These are phyloP conservation scores for Globisporangium okanoganense DNA, from an alignment of 352 stramenopile species.

Conservation along the genomic window DNA sequence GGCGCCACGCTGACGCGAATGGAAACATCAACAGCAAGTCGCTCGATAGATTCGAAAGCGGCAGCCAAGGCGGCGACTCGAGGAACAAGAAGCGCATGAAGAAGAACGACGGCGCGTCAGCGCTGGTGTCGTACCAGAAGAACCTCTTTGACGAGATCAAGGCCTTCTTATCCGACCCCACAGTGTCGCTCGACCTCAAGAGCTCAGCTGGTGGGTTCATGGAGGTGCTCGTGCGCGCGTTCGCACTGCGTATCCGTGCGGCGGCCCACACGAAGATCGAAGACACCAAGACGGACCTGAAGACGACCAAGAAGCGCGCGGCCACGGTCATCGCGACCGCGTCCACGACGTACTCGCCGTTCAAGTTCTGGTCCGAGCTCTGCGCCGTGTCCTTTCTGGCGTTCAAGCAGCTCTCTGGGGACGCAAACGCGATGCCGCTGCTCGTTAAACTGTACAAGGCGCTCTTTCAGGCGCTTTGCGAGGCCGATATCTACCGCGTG, in stretches of 20 bases:
- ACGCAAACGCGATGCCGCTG: slow-evolving; percentile 20
- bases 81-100: slow-evolving; percentile 40
- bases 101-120: slow-evolving; percentile 26
- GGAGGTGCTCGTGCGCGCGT: slow-evolving; percentile 59
- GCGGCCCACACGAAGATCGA: slow-evolving; percentile 65
- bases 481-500: slow-evolving; percentile 77
- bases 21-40: not conserved
- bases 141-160: slow-evolving; percentile 75
- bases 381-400: slow-evolving; percentile 54
- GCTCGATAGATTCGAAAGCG: not conserved
- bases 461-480: slow-evolving; percentile 64
- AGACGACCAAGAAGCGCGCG: slow-evolving; percentile 71
- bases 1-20: slow-evolving; percentile 14
- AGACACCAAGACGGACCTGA: slow-evolving; percentile 61
- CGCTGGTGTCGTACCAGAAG: slow-evolving; percentile 74
- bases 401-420: slow-evolving; percentile 21
- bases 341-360: slow-evolving; percentile 73
- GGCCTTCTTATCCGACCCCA: slow-evolving; percentile 42
- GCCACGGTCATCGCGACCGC: slow-evolving; percentile 73
- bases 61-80: not conserved
- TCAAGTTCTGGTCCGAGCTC: slow-evolving; percentile 86
- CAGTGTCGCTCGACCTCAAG: slow-evolving; percentile 29
- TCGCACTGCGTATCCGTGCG: slow-evolving; percentile 51
- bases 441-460: slow-evolving; percentile 49
- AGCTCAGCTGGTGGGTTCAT: slow-evolving; percentile 54